phyloP scores from a whole-genome alignment of 805 yeast species.

The Kurtzmaniella cleridarum region DNA sequence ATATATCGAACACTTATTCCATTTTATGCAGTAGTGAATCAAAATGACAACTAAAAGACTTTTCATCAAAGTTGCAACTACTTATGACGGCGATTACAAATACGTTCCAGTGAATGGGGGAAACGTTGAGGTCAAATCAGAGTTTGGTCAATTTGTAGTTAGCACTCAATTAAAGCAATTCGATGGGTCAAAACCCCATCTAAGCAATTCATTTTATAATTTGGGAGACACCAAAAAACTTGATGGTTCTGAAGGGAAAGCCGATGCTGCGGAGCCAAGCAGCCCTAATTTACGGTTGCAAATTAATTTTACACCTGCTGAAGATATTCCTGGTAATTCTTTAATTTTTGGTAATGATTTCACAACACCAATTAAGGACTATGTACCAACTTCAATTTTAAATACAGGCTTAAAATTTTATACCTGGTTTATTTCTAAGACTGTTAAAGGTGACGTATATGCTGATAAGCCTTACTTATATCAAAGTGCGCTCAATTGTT shows the following conservation, averaged over 20 bases:
- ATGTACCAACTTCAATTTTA: constrained; percentile 47
- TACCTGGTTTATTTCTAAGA: constrained; percentile 56
- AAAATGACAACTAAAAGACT: constrained; percentile 21
- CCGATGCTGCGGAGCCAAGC: constrained; percentile 6
- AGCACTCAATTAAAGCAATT: constrained; percentile 43
- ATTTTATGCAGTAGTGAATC: too few relatives aligned
- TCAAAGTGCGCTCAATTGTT: constrained; percentile 55
- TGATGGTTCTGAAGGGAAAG: constrained; percentile 11
- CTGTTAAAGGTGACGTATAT: constrained; percentile 58
- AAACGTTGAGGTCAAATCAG: constrained; percentile 27
- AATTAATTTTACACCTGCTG: constrained; percentile 38
- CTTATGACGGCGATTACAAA: constrained; percentile 16
- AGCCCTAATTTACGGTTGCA: constrained; percentile 28
- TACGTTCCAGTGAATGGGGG: constrained; percentile 43
- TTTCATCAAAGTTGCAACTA: constrained; percentile 24
- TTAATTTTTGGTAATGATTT: constrained; percentile 68
- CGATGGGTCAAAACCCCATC: constrained; percentile 37
- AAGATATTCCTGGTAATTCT: constrained; percentile 44
- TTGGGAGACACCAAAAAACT: constrained; percentile 22
- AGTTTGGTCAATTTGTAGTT: constrained; percentile 33
- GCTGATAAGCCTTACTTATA: constrained; percentile 58
- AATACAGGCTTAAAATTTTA: constrained; percentile 51
- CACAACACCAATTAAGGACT: constrained; percentile 50
- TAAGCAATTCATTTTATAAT: constrained; percentile 26
- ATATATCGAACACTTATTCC: too few relatives aligned